Percentiles rank a stretch among this genome's conserved stretches.
Conservation (phyloP, 768 basidiomycete genomes). For the Lyophyllum atratum region DNA sequence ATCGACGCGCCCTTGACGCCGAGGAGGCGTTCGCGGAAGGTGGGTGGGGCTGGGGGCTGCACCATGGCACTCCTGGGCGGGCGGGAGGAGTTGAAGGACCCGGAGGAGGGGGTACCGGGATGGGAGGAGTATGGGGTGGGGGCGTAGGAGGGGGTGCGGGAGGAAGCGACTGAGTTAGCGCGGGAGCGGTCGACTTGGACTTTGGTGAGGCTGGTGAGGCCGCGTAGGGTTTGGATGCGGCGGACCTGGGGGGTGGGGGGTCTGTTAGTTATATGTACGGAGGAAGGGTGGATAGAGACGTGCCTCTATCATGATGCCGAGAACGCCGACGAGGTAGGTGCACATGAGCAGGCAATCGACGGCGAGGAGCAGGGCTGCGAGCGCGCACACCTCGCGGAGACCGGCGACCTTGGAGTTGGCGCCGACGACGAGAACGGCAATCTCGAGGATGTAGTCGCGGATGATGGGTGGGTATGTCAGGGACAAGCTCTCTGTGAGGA, state of each 20-base stretch:
- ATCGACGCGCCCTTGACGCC: constrained; percentile 32
- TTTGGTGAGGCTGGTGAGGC: constrained; percentile 22
- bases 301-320: constrained; percentile 97
- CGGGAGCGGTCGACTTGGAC: constrained; percentile 31
- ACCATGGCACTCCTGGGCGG: constrained; percentile 29
- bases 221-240: constrained; percentile 65
- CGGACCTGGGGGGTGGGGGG: constrained; percentile 53
- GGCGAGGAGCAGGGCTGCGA: constrained; percentile 85
- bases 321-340: constrained; percentile 86
- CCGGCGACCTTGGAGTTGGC: constrained; percentile 87
- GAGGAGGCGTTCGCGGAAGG: constrained; percentile 15
- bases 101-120: constrained; percentile 19
- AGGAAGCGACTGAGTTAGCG: constrained; percentile 31
- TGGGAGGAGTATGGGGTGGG: constrained; percentile 24
- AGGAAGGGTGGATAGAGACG: constrained; percentile 10
- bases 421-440: constrained; percentile 85
- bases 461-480: constrained; percentile 83
- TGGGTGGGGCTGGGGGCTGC: constrained; percentile 24
- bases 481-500: constrained; percentile 83
- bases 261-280: constrained; percentile 7
- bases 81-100: constrained; percentile 3
- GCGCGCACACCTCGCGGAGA: constrained; percentile 90
- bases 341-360: constrained; percentile 89
- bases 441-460: constrained; percentile 91
- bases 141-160: constrained; percentile 28